These are phyloP conservation scores for Parietaria judaica DNA, from an alignment of 306 rosid species.

Conservation along the genomic window DNA sequence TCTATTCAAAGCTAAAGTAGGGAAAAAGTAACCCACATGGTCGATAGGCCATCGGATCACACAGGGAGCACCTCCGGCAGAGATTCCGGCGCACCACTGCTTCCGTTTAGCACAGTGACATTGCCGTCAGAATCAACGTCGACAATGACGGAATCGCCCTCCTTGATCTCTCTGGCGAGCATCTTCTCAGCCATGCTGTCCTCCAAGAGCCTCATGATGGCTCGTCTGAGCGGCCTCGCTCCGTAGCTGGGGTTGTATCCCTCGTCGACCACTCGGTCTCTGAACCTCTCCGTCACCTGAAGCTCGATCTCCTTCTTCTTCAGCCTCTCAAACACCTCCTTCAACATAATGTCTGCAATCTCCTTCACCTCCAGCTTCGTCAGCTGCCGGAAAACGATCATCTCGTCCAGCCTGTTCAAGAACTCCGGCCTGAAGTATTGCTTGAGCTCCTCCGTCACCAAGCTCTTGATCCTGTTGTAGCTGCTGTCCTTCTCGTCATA, in stretches of 20 bases:
- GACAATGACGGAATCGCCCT: constrained; percentile 88
- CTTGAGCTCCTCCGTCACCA: constrained; percentile 87
- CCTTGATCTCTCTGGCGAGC: constrained; percentile 90
- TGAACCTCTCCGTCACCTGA: constrained; percentile 87
- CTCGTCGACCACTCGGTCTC: constrained; percentile 87
- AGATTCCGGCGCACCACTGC: constrained; percentile 57
- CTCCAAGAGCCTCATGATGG: constrained; percentile 93
- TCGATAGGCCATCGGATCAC: constrained; percentile 11
- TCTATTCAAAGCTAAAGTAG: constrained; percentile 6
- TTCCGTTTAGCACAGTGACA: constrained; percentile 81
- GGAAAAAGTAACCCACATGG: constrained; percentile 17
- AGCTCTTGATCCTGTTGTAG: constrained; percentile 80
- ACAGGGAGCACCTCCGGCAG: too few relatives aligned
- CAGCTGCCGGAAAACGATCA: constrained; percentile 92
- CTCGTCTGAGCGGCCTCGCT: constrained; percentile 95
- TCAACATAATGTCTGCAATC: constrained; percentile 86
- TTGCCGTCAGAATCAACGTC: constrained; percentile 89
- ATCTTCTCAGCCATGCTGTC: constrained; percentile 99
- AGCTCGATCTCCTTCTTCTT: constrained; percentile 70
- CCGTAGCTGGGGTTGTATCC: constrained; percentile 96
- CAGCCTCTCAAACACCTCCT: constrained; percentile 87
- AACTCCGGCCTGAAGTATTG: constrained; percentile 92
- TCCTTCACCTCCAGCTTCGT: constrained; percentile 93
- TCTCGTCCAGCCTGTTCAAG: constrained; percentile 86
- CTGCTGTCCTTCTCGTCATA: constrained; percentile 92